Conservation (phyloP, 2,329 filamentous ascomycete genomes). For the Diplocarpon mali region DNA sequence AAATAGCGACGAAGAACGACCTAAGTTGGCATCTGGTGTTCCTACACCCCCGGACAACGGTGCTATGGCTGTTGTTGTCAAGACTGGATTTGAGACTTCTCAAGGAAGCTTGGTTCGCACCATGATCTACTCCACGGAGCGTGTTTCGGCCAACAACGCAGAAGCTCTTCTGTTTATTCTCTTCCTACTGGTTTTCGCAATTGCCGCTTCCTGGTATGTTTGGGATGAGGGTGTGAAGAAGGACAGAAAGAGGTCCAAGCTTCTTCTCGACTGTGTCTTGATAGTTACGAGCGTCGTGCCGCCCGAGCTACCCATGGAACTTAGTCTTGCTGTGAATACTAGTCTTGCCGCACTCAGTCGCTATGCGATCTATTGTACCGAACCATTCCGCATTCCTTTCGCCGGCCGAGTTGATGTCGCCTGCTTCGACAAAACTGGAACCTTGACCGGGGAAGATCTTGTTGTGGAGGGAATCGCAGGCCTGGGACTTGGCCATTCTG, state of each 20-base stretch:
- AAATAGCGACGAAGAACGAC: conserved; percentile 62
- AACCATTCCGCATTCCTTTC: conserved; percentile 95
- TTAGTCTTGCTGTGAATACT: conserved; percentile 94
- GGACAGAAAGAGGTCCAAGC: conserved; percentile 94
- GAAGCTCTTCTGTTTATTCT: conserved; percentile 97
- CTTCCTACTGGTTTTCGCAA: conserved; percentile 89
- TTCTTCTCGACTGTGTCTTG: conserved; percentile 91
- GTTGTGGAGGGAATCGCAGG: conserved; percentile 96
- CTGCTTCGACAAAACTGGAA: conserved; percentile 98
- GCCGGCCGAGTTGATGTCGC: conserved; percentile 91
- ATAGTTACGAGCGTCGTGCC: conserved; percentile 97
- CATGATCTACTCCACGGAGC: conserved; percentile 99
- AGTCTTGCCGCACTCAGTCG: conserved; percentile 89
- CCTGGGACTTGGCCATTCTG: conserved; percentile 58
- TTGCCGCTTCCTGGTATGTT: conserved; percentile 97
- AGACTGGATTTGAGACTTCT: conserved; percentile 97
- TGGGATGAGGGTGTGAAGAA: conserved; percentile 93
- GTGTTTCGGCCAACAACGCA: conserved; percentile 94
- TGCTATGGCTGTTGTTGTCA: conserved; percentile 85
- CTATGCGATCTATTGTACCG: conserved; percentile 95
- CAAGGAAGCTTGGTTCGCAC: conserved; percentile 95
- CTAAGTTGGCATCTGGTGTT: conserved; percentile 64
- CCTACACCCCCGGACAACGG: conserved; percentile 83
- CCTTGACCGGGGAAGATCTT: conserved; percentile 88
- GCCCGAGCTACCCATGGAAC: conserved; percentile 96